These are phyloP conservation scores for Stachybotrys chlorohalonatus DNA, from an alignment of 2,329 filamentous ascomycete genomes.

Conservation along the genomic window DNA sequence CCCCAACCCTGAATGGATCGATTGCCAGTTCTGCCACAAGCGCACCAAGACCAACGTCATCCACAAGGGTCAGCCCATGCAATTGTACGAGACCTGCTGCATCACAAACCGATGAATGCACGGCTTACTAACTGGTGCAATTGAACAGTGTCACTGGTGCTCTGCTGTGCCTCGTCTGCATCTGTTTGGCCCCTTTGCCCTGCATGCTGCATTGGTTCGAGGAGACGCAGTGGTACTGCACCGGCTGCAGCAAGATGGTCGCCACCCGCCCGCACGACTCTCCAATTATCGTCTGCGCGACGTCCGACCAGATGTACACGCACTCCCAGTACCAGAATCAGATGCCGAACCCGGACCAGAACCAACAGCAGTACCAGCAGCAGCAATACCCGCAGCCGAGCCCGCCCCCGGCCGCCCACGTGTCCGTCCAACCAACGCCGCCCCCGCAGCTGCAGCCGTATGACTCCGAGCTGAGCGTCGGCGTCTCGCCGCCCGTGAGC, in stretches of 20 bases:
- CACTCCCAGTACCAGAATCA: neutral
- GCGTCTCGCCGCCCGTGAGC: neutral
- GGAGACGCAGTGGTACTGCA: slow-evolving; percentile 18
- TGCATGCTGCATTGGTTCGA: slow-evolving; percentile 23
- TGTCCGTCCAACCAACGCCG: neutral
- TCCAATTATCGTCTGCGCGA: slow-evolving; percentile 7
- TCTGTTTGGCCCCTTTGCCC: slow-evolving; percentile 21
- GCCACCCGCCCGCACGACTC: slow-evolving; percentile 12
- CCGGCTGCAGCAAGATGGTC: slow-evolving; percentile 17
- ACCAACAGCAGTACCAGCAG: neutral
- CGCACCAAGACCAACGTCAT: slow-evolving; percentile 12
- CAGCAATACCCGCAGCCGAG: neutral
- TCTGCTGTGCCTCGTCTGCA: slow-evolving; percentile 20
- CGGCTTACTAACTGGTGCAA: neutral
- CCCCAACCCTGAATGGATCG: slow-evolving; percentile 15
- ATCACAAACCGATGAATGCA: neutral
- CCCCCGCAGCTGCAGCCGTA: neutral
- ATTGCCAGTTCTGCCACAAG: slow-evolving; percentile 19
- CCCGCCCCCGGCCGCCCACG: neutral
- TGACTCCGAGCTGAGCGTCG: neutral
- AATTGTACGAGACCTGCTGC: slow-evolving; percentile 10
- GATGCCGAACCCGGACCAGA: too few relatives aligned
- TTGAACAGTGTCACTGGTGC: slow-evolving; percentile 14
- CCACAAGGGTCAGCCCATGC: slow-evolving; percentile 15
- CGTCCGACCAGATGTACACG: neutral